Conservation (phyloP, 208 protist genomes). For the Sergeia podlipaevii region DNA sequence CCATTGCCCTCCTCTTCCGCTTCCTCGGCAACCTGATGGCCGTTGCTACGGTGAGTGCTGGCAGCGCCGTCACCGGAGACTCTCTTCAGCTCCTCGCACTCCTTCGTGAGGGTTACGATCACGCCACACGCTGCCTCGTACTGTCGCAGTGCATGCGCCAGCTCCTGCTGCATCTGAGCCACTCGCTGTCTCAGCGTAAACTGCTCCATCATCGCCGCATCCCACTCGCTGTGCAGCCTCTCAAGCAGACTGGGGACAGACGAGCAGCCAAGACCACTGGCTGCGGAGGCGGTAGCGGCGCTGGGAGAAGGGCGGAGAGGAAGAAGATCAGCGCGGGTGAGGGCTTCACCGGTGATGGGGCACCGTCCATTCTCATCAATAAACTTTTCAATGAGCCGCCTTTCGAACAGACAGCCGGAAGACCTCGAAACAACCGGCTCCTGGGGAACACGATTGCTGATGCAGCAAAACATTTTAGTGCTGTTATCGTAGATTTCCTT, state of each 20-base stretch:
- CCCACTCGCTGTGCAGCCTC: slow-evolving; percentile 98
- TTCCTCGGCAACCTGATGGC: slow-evolving; percentile 7
- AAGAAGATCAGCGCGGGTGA: slow-evolving; percentile 90
- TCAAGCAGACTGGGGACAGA: slow-evolving; percentile 93
- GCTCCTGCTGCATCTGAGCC: slow-evolving; percentile 90
- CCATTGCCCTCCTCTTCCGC: slow-evolving; percentile 7
- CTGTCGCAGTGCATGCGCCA: slow-evolving; percentile 97
- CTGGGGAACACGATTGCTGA: slow-evolving; percentile 75
- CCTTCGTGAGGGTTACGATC: slow-evolving; percentile 94
- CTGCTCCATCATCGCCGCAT: slow-evolving; percentile 97
- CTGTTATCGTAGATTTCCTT: too few relatives aligned
- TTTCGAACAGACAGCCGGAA: slow-evolving; percentile 96
- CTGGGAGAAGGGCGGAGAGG: slow-evolving; percentile 35
- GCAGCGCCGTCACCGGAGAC: neutral
- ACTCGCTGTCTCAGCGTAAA: slow-evolving; percentile 95
- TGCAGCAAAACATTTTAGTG: slow-evolving; percentile 70
- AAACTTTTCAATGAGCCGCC: slow-evolving; percentile 93
- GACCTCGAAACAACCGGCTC: slow-evolving; percentile 95
- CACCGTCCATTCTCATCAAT: slow-evolving; percentile 92
- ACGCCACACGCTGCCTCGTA: slow-evolving; percentile 98
- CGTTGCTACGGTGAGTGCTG: too few relatives aligned
- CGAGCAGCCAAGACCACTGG: slow-evolving; percentile 28
- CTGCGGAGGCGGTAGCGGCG: slow-evolving; percentile 5
- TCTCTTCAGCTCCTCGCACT: slow-evolving; percentile 35
- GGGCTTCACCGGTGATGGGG: slow-evolving; percentile 90